These are phyloP conservation scores for Meyerozyma sp. DNA, from an alignment of 1,139 yeast genomes.

Conservation along the genomic window DNA sequence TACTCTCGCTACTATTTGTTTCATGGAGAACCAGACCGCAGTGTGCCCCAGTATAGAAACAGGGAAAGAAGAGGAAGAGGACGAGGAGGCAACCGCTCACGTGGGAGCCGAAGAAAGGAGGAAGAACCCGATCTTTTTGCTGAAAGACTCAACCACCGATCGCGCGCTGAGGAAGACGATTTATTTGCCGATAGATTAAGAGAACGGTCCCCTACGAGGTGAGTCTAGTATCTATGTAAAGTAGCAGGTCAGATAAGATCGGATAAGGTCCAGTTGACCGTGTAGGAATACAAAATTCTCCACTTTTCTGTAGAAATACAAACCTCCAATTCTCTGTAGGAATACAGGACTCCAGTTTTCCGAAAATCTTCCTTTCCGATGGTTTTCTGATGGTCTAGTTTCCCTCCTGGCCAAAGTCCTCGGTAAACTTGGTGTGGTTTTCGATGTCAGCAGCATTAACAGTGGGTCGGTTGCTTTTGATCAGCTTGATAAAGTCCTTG, in stretches of 20 bases:
- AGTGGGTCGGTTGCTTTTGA: slow-evolving; percentile 89
- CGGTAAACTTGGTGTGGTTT: slow-evolving; percentile 83
- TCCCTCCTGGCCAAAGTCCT: slow-evolving; percentile 97
- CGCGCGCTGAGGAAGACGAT: slow-evolving; percentile 20
- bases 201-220: slow-evolving; percentile 14
- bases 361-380: background rate
- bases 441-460: slow-evolving; percentile 79
- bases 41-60: slow-evolving; percentile 5
- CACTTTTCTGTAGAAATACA: too few species aligned
- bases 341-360: too few species aligned
- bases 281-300: too few species aligned
- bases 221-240: slow-evolving; percentile 4
- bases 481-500: slow-evolving; percentile 90
- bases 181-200: slow-evolving; percentile 11
- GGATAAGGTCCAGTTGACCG: too few species aligned
- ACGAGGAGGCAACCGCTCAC: slow-evolving; percentile 1
- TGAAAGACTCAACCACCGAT: slow-evolving; percentile 2
- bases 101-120: background rate
- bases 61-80: slow-evolving; percentile 7
- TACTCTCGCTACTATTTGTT: slow-evolving; percentile 63
- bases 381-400: slow-evolving; percentile 43
- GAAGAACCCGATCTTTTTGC: background rate
- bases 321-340: too few species aligned
- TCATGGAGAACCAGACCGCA: slow-evolving; percentile 69
- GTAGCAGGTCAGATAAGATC: too few species aligned